phyloP scores from a whole-genome alignment of 2,329 filamentous ascomycete genomes.

The Bertia moriformis region DNA sequence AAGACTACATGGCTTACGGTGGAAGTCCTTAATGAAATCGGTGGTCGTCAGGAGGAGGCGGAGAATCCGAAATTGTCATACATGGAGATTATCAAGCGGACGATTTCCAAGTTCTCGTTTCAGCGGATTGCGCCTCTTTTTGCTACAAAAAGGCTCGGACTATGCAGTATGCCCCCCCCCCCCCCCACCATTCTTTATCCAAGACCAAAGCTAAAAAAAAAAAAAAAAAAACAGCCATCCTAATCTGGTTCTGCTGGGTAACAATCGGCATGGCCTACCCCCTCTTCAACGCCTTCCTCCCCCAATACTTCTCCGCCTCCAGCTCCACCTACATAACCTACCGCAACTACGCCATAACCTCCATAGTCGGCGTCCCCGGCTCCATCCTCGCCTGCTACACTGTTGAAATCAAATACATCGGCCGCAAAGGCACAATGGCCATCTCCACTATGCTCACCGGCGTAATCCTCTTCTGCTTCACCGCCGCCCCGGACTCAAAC shows the following conservation, averaged over 20 bases:
- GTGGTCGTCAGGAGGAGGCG: conserved; percentile 9
- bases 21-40: conserved; percentile 14
- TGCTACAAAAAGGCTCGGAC: conserved; percentile 8
- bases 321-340: conserved; percentile 19
- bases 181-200: too few species aligned
- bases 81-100: not conserved
- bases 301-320: conserved; percentile 18
- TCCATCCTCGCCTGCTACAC: conserved; percentile 23
- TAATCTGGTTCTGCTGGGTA: conserved; percentile 26
- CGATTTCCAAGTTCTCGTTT: not conserved
- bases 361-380: conserved; percentile 20
- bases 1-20: conserved; percentile 13
- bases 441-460: conserved; percentile 25
- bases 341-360: conserved; percentile 11
- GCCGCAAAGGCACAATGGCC: conserved; percentile 27
- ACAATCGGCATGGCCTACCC: conserved; percentile 30
- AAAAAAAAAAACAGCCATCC: conserved; percentile 7
- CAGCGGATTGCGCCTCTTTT: conserved; percentile 13
- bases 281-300: conserved; percentile 28
- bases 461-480: conserved; percentile 28
- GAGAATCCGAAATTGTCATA: conserved; percentile 2
- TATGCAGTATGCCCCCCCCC: conserved; percentile 3
- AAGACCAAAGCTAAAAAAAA: too few species aligned
- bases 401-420: conserved; percentile 21
- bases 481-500: conserved; percentile 20